Base-by-base conservation (phyloP, 2,329 filamentous ascomycete genomes). In the Exophiala xenobiotica region DNA sequence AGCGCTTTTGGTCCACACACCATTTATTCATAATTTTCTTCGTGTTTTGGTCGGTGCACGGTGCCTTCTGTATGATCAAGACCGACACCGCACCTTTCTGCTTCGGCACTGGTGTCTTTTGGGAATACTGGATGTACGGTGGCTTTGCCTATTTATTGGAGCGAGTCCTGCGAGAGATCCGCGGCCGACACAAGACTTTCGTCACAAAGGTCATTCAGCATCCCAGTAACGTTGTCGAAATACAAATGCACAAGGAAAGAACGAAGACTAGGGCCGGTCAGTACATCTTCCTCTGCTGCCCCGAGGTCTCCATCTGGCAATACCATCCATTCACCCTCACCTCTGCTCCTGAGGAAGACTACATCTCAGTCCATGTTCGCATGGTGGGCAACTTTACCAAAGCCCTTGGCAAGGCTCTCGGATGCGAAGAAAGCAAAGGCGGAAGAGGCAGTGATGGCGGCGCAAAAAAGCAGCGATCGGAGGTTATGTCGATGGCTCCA, bases 121-220 rank as follows among this genome's bases (percentile, higher is more conserved):
- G 87, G 86, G 85, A 91, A 72, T 93, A 88, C 74, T 93, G 88
- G 88, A 85, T 89, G 79, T 89, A 88, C 65, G 86, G 88, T 44
- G 89, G 87, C 55, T 87, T 88, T 66, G 76, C 85, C 53, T 95
- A 93, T 67, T 78, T 95, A 27, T 79, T 81, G n/a, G 89, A 95
- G 73, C 79, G 88, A 55, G 76, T 91, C 51, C 83, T 87, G 16
- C 83, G 88, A 56, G 89, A 93, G 70, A 74, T 92, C 33, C 84
- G 88, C 46, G 88, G 88, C 39, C 80, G 84, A 20, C 87, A 92
- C 75, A 89, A 86, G 78, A 92, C 88, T 12, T 90, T 87, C 67
- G 87, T 95, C 54, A 90, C 87, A 58, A 93, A 93, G 74, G 89
- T 95, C 57, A 85, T 95, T 59, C 88, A 93, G 73, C 88, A 95